phyloP scores from a whole-genome alignment of 176 grass and related monocot genomes.

The Musa beccarii region DNA sequence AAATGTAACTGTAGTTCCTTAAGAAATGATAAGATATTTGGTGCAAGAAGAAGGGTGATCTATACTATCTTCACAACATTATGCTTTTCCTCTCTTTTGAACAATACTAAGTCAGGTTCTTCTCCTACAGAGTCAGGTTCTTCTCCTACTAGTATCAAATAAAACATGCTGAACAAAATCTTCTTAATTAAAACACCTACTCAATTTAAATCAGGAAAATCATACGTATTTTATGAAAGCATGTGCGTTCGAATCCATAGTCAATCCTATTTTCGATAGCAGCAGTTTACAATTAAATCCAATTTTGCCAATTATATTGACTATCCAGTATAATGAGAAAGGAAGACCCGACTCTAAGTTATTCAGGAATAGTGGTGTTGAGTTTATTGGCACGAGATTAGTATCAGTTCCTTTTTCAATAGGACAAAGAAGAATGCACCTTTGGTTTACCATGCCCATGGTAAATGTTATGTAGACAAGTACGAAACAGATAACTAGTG shows the following conservation, averaged over 20 bases:
- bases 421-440: not conserved
- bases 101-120: not conserved
- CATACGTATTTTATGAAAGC: too few relatives aligned
- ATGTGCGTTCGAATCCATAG: too few relatives aligned
- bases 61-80: not conserved
- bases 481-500: not conserved
- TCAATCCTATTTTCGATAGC: too few relatives aligned
- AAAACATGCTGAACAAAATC: not conserved
- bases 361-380: too few relatives aligned
- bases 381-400: too few relatives aligned
- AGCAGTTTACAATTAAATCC: too few relatives aligned
- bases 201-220: too few relatives aligned
- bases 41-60: not conserved
- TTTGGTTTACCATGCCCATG: not conserved
- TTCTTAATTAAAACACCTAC: not conserved
- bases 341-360: too few relatives aligned
- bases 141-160: not conserved
- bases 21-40: not conserved
- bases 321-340: too few relatives aligned
- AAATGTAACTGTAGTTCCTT: not conserved
- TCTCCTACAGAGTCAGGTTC: not conserved
- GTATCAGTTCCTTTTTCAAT: not conserved
- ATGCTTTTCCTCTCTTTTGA: not conserved
- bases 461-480: not conserved
- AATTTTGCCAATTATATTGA: too few relatives aligned